phyloP scores from a whole-genome alignment of 2,329 filamentous ascomycete genomes.

The Colletotrichum kahawae region DNA sequence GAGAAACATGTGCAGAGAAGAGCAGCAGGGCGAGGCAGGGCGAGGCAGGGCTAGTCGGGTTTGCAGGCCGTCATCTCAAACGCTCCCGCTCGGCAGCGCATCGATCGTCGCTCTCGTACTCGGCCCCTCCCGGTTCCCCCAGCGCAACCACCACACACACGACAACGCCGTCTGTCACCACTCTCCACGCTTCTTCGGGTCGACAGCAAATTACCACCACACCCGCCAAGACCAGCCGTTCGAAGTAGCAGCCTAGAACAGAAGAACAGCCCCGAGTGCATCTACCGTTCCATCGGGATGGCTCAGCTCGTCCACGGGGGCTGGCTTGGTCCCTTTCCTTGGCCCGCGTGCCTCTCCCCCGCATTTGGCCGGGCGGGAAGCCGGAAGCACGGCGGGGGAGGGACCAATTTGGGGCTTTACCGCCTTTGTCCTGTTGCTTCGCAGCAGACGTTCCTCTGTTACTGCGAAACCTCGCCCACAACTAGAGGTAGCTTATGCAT shows the following conservation, averaged over 20 bases:
- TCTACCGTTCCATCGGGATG: neutral
- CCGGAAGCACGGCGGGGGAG: slow-evolving; percentile 6
- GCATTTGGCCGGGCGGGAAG: neutral
- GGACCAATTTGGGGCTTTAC: neutral
- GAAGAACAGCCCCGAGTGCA: neutral
- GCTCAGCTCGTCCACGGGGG: neutral
- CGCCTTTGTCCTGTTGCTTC: neutral
- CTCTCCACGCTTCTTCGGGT: neutral
- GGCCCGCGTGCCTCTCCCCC: neutral
- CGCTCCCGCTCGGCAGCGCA: neutral
- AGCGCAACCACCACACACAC: neutral
- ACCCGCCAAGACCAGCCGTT: neutral
- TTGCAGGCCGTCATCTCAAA: slow-evolving; percentile 10
- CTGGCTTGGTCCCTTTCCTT: neutral
- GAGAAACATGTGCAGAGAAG: neutral
- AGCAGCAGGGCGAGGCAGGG: neutral
- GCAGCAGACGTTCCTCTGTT: neutral
- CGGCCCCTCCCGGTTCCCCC: slow-evolving; percentile 13
- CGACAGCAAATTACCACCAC: neutral
- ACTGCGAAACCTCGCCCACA: neutral
- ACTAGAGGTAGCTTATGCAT: neutral
- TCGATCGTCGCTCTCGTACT: neutral
- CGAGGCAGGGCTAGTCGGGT: neutral
- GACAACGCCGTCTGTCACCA: neutral
- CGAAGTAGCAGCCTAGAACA: neutral